These are phyloP conservation scores for Scenedesmus sp. DNA, from an alignment of 163 green algal genomes.

Conservation along the genomic window DNA sequence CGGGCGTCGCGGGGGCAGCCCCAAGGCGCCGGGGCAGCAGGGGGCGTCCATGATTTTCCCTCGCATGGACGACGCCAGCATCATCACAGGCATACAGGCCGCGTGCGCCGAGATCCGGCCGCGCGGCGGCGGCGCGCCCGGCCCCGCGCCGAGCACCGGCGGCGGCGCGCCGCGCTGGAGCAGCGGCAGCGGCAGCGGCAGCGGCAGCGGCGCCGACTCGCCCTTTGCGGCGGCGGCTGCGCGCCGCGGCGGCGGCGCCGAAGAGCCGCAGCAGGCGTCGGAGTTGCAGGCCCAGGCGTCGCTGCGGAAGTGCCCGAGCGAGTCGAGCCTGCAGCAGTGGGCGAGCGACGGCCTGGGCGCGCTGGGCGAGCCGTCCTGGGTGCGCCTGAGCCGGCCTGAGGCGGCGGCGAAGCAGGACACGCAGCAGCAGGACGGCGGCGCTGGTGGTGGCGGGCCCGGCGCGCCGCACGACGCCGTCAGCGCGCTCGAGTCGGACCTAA, in stretches of 20 bases:
- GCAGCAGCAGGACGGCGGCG: slow-evolving; percentile 2
- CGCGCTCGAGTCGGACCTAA: slow-evolving; percentile 27
- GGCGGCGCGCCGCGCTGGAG: neutral
- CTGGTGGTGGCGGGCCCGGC: neutral
- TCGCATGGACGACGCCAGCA: slow-evolving; percentile 18
- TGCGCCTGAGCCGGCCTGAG: neutral
- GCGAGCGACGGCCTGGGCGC: slow-evolving; percentile 24
- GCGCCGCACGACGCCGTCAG: slow-evolving; percentile 9
- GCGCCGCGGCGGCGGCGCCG: neutral
- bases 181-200: slow-evolving; percentile 12
- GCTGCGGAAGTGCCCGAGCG: neutral
- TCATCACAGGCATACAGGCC: slow-evolving; percentile 35
- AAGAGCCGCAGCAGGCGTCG: slow-evolving; percentile 13
- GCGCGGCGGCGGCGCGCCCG: neutral
- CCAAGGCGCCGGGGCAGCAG: slow-evolving; percentile 8
- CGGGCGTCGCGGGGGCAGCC: neutral
- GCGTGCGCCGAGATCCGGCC: slow-evolving; percentile 24
- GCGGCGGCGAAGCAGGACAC: neutral
- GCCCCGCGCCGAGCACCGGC: too few species aligned
- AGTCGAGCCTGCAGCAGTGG: slow-evolving; percentile 23
- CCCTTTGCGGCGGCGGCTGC: neutral
- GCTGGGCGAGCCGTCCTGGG: slow-evolving; percentile 32
- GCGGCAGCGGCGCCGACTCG: neutral
- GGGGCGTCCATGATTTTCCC: neutral
- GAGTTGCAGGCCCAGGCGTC: too few species aligned